Conservation (phyloP, 345 rosid species). For the Citrus maxima region DNA sequence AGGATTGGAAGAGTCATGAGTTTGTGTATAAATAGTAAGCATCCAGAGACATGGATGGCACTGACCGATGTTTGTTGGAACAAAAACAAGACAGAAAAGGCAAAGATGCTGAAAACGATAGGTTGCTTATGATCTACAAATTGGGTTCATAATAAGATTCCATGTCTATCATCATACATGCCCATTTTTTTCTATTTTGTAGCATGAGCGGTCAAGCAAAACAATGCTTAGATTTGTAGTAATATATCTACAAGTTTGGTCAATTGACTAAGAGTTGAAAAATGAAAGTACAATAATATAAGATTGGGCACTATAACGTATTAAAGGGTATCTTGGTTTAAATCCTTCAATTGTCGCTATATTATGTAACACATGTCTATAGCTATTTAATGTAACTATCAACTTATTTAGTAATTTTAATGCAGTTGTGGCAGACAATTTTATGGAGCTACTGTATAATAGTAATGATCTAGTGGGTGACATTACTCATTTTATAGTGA, state of each 20-base stretch:
- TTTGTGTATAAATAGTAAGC: neutral
- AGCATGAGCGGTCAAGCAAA: neutral
- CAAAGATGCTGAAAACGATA: constrained; percentile 13
- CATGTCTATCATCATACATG: neutral
- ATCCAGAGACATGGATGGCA: neutral
- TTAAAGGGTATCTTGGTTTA: neutral
- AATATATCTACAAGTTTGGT: neutral
- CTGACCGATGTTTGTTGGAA: neutral
- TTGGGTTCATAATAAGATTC: neutral
- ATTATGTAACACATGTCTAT: neutral
- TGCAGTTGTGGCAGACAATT: no score
- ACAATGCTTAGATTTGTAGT: constrained; percentile 8
- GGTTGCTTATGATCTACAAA: neutral
- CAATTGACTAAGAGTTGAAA: neutral
- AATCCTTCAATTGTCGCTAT: neutral
- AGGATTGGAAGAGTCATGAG: neutral
- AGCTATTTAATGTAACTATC: neutral
- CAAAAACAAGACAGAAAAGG: neutral
- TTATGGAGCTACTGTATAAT: no score
- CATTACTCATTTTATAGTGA: no score
- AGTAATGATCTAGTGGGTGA: no score
- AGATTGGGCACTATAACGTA: neutral
- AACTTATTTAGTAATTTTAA: no score
- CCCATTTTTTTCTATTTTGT: neutral
- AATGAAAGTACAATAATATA: no score